Evolutionary conservation across 2,329 filamentous ascomycete genomes (phyloP), one percentile per base, ranked within the genome.

Genomic region (Raffaelea ambrosiae): DNA sequence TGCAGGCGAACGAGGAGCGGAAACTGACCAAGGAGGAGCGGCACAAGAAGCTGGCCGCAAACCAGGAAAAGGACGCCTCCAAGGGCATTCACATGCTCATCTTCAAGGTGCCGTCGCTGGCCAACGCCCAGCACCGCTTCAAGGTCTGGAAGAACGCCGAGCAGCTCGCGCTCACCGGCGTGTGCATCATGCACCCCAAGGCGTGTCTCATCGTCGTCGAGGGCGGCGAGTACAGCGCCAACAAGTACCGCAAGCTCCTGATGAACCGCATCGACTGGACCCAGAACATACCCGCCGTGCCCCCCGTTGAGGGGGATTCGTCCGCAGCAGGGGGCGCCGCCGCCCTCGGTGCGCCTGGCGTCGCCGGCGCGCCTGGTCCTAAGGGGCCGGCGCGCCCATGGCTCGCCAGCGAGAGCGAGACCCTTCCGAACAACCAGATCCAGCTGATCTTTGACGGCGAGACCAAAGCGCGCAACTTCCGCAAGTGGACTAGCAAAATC

Each of bases 61-160:
- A 97, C 58, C 89, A 96, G 65, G 85, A 88, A 55, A 86, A 86
- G 55, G 94, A 98, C 65, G 86, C 88, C 4, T 78, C 84, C 20
- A 90, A 89, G 61, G 91, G 91, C 26, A 83, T 98, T 44, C 80
- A 84, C 60, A 75, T 95, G 55, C 76, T 89, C 31, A 91, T 96
- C 1, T 97, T 95, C 74, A 88, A 86, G 63, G 85, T 98, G 52
- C 79, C 84, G 58, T 93, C 80, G 57, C 76, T 98, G n/a, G 84
- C 86, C 43, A 96, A 95, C 60, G 90, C 89, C 19, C 85, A 93
- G 58, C 90, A 97, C 64, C 82, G 93, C 11, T 98, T 90, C 71
- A 94, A 95, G 66, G 84, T 98, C 58, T 83, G 83, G 61, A 84
- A 87, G 62, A 97, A 97, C 58, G 91, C 91, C 1, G 90, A 97